phyloP scores from a whole-genome alignment of 441 rosid genomes.

The Corymbia calophylla region DNA sequence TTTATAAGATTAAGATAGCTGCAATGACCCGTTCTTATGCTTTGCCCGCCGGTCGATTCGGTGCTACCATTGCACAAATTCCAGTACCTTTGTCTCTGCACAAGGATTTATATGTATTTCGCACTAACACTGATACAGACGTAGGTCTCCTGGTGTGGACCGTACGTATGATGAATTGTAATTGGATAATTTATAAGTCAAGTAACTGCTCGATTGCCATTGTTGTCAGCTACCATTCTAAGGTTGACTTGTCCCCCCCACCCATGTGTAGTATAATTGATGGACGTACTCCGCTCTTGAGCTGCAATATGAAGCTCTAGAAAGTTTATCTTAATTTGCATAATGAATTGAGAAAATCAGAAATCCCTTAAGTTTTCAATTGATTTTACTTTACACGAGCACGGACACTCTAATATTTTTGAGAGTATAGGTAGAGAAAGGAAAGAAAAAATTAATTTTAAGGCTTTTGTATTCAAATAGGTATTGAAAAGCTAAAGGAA shows the following conservation, averaged over 20 bases:
- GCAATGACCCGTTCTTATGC: not conserved
- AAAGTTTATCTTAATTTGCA: not conserved
- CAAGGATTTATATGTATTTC: not conserved
- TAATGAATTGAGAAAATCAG: not conserved
- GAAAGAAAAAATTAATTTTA: not conserved
- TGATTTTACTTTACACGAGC: not conserved
- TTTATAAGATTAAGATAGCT: not conserved
- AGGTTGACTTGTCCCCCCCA: not conserved
- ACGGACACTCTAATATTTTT: not conserved
- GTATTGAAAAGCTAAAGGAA: not conserved
- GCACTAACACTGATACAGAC: not conserved
- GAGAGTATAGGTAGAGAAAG: not conserved
- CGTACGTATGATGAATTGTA: no score
- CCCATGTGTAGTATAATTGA: not conserved
- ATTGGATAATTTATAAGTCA: not conserved
- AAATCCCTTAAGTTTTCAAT: not conserved
- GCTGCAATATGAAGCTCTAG: not conserved
- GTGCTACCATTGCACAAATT: not conserved
- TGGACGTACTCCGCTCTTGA: not conserved
- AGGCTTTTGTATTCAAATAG: not conserved
- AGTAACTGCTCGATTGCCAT: not conserved
- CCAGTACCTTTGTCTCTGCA: not conserved
- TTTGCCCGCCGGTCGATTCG: not conserved
- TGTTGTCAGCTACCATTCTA: not conserved
- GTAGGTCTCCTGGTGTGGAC: not conserved